These are phyloP conservation scores for Calonectria multiphialidica DNA, from an alignment of 2,329 filamentous ascomycete genomes.

Conservation along the genomic window DNA sequence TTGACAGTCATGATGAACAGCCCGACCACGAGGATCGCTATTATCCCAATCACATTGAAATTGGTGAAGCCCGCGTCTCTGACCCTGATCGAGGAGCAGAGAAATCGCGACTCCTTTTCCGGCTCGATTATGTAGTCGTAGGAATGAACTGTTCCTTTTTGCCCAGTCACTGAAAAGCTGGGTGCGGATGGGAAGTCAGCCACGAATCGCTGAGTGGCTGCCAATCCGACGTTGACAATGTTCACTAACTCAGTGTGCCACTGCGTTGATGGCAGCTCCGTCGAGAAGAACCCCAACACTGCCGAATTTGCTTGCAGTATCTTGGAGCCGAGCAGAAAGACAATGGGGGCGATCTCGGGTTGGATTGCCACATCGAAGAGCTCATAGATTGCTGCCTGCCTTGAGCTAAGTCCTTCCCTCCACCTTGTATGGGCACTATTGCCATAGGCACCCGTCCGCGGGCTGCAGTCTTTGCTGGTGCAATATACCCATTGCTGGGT, in stretches of 20 bases:
- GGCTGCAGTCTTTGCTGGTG: neutral
- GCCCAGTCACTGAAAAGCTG: neutral
- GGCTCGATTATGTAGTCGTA: neutral
- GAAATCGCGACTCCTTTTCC: neutral
- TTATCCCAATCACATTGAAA: neutral
- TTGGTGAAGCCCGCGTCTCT: neutral
- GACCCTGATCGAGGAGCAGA: neutral
- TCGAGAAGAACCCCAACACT: neutral
- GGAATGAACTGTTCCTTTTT: neutral
- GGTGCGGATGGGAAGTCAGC: neutral
- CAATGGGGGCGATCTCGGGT: neutral
- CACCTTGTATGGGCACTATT: neutral
- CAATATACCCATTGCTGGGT: neutral
- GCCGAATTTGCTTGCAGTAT: neutral
- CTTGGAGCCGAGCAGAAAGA: neutral
- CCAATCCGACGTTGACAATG: neutral
- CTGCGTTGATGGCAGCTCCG: neutral
- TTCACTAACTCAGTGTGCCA: neutral
- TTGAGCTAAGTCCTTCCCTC: neutral
- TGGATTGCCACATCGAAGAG: neutral
- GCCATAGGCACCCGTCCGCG: neutral
- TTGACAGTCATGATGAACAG: neutral
- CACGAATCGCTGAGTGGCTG: neutral
- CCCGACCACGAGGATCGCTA: neutral
- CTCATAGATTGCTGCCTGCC: neutral